Base-by-base conservation (phyloP, 2,329 filamentous ascomycete species). In the Penicillium sp. region DNA sequence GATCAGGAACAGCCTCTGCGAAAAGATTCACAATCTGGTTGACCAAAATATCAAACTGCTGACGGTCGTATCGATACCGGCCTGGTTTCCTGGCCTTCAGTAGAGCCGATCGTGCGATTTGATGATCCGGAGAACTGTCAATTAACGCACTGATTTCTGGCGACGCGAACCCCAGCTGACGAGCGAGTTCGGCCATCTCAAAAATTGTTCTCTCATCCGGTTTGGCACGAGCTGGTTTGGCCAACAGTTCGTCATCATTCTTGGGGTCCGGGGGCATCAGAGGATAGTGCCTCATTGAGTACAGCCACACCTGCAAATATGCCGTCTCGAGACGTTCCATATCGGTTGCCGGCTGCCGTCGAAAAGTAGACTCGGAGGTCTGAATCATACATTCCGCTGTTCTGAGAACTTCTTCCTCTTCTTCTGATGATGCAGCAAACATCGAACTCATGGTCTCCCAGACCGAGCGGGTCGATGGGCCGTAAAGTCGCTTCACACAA, bases 231-330 rank as follows among this genome's bases (percentile, higher is more conserved):
- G 39, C 22, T 31, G 2, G 11, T 46, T 60, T 58, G 42, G 42
- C 55, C 16, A 57, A 43, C 1, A 55, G 24, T 7, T 56, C 40
- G 6, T 53, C 36, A 35, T 51, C 30, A 16, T 38, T 58, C 46
- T 59, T 59, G 35, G 25, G 48, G 42, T 57, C 56, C 6, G 30
- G 50, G 24, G 58, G 44, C 46, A 62, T 65, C 10, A 49, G n/a
- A 7, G 54, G 54, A 47, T 69, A 68, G 51, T 69, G 51, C 33
- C 63, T 56, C 57, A 70, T 71, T 3, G 62, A 51, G 42, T 63
- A 69, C 18, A 70, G 52, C 65, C 57, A 70, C 36, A 70, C 46
- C 44, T 70, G 52, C 41, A 56, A 53, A 55, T 66, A 66, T 54
- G 55, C 57, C 16, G 55, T 45, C 44, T 62, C 48, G 6, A 56